Conservation (phyloP, 164 flowering plant species). For the Warburgia ugandensis region DNA sequence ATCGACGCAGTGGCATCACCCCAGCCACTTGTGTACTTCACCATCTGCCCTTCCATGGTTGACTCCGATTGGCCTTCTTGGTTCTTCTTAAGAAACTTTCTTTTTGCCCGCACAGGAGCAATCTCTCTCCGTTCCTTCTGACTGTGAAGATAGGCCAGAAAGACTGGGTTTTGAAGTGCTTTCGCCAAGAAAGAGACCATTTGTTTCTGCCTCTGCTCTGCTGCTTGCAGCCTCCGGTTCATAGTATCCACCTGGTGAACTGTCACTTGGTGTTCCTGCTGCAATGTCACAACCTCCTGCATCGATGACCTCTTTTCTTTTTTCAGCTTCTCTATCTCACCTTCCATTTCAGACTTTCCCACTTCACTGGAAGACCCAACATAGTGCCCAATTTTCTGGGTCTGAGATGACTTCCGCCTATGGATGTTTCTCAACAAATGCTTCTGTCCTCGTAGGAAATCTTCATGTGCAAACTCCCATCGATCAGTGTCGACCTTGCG, state of each 20-base stretch:
- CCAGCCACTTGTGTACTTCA: constrained; percentile 26
- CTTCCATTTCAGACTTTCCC: constrained; percentile 30
- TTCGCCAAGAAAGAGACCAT: constrained; percentile 72
- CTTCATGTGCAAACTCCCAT: constrained; percentile 86
- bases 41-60: constrained; percentile 34
- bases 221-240: constrained; percentile 49
- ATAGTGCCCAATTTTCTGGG: constrained; percentile 32
- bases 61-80: constrained; percentile 17
- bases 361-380: constrained; percentile 26
- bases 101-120: constrained; percentile 36
- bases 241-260: constrained; percentile 41
- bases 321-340: constrained; percentile 49
- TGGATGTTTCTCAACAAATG: constrained; percentile 71
- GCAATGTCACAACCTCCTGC: constrained; percentile 62
- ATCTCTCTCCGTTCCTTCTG: constrained; percentile 34
- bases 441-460: constrained; percentile 54
- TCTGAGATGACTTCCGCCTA: constrained; percentile 59
- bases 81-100: constrained; percentile 53
- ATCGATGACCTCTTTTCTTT: constrained; percentile 47
- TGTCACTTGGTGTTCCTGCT: constrained; percentile 59
- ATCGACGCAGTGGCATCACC: constrained; percentile 11
- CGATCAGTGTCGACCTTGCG: constrained; percentile 75
- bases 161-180: constrained; percentile 58
- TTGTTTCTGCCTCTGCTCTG: constrained; percentile 73
- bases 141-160: constrained; percentile 38